Evolutionary conservation across 2,329 filamentous ascomycete species (phyloP), one percentile per base, ranked within the genome.

Genomic region (Colletotrichum paranaense): DNA sequence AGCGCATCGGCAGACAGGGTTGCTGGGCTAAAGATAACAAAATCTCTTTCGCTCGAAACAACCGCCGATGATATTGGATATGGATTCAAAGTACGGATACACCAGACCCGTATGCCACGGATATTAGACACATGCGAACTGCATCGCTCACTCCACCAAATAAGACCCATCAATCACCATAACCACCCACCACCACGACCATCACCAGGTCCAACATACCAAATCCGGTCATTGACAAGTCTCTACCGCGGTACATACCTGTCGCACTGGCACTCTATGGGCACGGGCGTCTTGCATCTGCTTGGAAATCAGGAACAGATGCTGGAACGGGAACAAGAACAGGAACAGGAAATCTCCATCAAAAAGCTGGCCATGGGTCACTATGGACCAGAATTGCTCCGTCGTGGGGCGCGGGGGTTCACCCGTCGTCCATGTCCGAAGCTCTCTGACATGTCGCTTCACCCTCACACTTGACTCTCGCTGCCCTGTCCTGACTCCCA

Each of bases 81-180:
- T 62, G 60, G 53, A 55, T 60, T 64, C 22, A 22, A 28, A 24
- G 32, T 57, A 42, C 35, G 35, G 35, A 42, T 42, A 65, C 12
- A 42, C 26, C 19, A 65, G 14, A 42, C 59, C 24, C 30, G 46
- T 52, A 52, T 62, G 49, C 65, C 58, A 58, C 69, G 58, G 68
- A 69, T 69, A 72, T 64, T 68, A 69, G 49, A 72, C 65, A 68
- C 65, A 72, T 52, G 52, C 65, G 58, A 72, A 63, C 24, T 63
- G 69, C 67, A 64, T 58, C 38, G 58, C 58, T 35, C 53, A 52
- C 60, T 72, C 71, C 67, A 71, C 67, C 19, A 42, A 16, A 14
- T 42, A 26, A 46, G 67, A 53, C 62, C 71, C 67, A 63, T 66
- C 70, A 46, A 30, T 22, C 30, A 73, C 65, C 26, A 52, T 53